Conservation (phyloP, 257 asterid genomes). For the Solanum ahanhuiri region DNA sequence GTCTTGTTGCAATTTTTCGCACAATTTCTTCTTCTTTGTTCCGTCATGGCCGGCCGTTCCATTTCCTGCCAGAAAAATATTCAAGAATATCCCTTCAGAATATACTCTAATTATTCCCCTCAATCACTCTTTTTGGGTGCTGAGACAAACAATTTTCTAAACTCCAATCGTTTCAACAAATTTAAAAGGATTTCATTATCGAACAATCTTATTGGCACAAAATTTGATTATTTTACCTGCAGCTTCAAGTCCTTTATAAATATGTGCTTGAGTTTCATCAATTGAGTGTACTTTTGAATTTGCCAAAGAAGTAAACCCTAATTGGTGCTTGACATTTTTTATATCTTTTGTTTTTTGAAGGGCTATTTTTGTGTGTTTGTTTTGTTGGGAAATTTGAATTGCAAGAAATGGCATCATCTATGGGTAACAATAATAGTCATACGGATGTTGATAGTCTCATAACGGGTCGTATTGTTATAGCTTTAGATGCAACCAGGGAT, state of each 20-base stretch:
- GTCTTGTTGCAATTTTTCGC: neutral
- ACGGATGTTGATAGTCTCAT: conserved; percentile 11
- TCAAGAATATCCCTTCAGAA: neutral
- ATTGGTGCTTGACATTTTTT: neutral
- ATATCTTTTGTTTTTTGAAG: too few species aligned
- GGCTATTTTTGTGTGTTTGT: neutral
- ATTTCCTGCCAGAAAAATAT: neutral
- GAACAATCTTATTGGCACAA: neutral
- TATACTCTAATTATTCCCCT: neutral
- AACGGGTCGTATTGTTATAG: conserved; percentile 39
- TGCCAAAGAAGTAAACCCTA: neutral
- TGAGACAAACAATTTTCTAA: neutral
- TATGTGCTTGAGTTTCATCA: neutral
- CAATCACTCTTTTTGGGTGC: neutral
- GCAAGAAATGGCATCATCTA: conserved; percentile 21
- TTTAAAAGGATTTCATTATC: neutral
- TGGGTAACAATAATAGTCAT: conserved; percentile 10
- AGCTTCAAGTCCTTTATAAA: neutral
- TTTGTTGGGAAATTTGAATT: neutral
- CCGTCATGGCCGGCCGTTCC: neutral
- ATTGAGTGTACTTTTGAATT: too few species aligned
- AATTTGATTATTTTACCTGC: neutral
- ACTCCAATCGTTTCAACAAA: neutral
- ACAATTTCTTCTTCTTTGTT: neutral
- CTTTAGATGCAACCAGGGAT: conserved; percentile 49